Conservation (phyloP, 2,329 filamentous ascomycete species). For the Hypoxylon sp. region DNA sequence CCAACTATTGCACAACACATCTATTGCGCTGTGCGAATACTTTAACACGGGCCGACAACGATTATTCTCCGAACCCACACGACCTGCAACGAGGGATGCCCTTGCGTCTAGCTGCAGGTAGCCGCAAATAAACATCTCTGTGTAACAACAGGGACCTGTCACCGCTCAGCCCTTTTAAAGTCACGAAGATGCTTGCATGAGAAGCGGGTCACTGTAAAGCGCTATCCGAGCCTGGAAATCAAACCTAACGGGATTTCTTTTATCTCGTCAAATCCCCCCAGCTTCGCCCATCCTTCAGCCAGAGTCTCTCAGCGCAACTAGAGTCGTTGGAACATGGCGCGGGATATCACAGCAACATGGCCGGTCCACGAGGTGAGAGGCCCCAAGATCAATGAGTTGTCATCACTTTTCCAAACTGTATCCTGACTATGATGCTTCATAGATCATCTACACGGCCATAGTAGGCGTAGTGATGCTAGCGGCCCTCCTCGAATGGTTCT, state of each 20-base stretch:
- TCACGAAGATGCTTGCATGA: slow-evolving; percentile 49
- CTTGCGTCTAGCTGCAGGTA: slow-evolving; percentile 47
- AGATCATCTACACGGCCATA: slow-evolving; percentile 90
- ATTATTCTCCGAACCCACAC: slow-evolving; percentile 25
- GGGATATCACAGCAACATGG: slow-evolving; percentile 63
- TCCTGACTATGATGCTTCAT: slow-evolving; percentile 39
- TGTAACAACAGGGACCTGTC: slow-evolving; percentile 37
- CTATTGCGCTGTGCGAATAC: slow-evolving; percentile 6
- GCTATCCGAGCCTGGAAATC: slow-evolving; percentile 37
- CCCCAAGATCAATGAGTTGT: neutral
- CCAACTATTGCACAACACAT: slow-evolving; percentile 18
- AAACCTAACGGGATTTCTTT: slow-evolving; percentile 26
- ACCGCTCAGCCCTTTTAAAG: slow-evolving; percentile 28
- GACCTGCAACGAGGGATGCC: slow-evolving; percentile 25
- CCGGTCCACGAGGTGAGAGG: slow-evolving; percentile 64
- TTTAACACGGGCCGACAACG: slow-evolving; percentile 15
- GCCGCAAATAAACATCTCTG: slow-evolving; percentile 43
- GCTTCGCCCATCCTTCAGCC: slow-evolving; percentile 16
- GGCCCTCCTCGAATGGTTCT: slow-evolving; percentile 91
- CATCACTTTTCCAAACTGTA: neutral
- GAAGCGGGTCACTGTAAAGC: slow-evolving; percentile 37
- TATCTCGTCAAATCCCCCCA: slow-evolving; percentile 27
- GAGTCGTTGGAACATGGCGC: slow-evolving; percentile 56
- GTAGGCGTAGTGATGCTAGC: slow-evolving; percentile 86
- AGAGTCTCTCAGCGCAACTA: slow-evolving; percentile 11